Evolutionary conservation across 2,329 filamentous ascomycete species (phyloP).

Genomic region (Tetracladium maxilliforme): DNA sequence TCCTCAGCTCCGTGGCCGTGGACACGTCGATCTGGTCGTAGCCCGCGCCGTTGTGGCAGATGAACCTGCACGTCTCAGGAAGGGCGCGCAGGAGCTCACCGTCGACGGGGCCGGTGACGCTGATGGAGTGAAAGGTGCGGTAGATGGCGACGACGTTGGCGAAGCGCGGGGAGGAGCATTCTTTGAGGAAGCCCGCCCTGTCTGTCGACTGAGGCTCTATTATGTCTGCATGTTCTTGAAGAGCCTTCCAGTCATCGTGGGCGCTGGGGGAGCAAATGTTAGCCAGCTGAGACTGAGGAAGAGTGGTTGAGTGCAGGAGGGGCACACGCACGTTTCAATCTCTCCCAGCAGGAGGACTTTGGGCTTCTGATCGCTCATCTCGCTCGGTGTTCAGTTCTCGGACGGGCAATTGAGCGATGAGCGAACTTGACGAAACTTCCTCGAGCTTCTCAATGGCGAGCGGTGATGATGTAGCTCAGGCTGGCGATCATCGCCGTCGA

Average conservation of each 20-base stretch:
- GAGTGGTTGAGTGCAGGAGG: conserved; percentile 1
- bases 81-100: conserved; percentile 48
- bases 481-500: no score
- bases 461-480: no score
- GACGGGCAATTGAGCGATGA: no score
- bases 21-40: not conserved
- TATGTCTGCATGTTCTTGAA: conserved; percentile 50
- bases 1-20: not conserved
- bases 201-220: conserved; percentile 43
- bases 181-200: conserved; percentile 52
- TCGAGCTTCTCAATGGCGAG: no score
- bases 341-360: conserved; percentile 48
- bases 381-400: no score
- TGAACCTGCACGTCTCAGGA: conserved; percentile 34
- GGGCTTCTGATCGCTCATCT: no score
- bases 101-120: conserved; percentile 56
- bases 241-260: conserved; percentile 44
- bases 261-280: conserved; percentile 31
- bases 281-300: conserved; percentile 2
- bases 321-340: conserved; percentile 42
- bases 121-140: conserved; percentile 53
- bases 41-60: conserved; percentile 37
- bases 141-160: conserved; percentile 52
- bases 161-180: conserved; percentile 50
- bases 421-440: no score